phyloP scores from a whole-genome alignment of 148 eudicot genomes.

The Talinum fruticosum region DNA sequence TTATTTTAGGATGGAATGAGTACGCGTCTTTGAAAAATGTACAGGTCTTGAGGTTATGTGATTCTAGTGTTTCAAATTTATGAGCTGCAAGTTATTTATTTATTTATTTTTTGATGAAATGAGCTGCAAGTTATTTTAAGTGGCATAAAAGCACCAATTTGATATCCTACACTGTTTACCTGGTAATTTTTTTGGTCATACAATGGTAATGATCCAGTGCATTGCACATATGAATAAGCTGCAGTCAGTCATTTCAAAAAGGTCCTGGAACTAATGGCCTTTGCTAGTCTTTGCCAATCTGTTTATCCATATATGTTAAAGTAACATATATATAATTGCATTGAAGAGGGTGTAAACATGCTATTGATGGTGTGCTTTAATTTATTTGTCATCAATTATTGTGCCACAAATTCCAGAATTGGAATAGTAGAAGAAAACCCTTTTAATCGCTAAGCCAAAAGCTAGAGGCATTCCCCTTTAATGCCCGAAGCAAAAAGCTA shows the following conservation, averaged over 20 bases:
- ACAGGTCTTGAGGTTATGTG: neutral
- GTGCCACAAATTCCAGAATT: neutral
- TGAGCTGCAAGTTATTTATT: neutral
- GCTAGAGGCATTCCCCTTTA: neutral
- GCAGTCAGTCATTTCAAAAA: neutral
- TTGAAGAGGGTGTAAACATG: neutral
- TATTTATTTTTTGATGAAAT: too few species aligned
- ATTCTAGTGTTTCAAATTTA: neutral
- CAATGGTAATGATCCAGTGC: too few species aligned
- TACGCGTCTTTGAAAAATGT: too few species aligned
- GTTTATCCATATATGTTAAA: neutral
- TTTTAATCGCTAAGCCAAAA: neutral
- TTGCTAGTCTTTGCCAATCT: neutral
- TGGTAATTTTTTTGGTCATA: neutral
- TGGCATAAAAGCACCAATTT: neutral
- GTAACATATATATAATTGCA: neutral
- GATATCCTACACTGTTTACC: neutral
- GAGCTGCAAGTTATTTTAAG: neutral
- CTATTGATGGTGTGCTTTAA: neutral
- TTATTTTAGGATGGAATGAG: too few species aligned
- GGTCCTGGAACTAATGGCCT: neutral
- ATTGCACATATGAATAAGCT: too few species aligned
- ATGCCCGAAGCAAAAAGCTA: neutral
- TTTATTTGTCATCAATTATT: neutral
- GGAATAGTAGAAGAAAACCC: neutral